These are phyloP conservation scores for Astrothelium macrocarpum DNA, from an alignment of 495 filamentous ascomycete species.

Conservation along the genomic window DNA sequence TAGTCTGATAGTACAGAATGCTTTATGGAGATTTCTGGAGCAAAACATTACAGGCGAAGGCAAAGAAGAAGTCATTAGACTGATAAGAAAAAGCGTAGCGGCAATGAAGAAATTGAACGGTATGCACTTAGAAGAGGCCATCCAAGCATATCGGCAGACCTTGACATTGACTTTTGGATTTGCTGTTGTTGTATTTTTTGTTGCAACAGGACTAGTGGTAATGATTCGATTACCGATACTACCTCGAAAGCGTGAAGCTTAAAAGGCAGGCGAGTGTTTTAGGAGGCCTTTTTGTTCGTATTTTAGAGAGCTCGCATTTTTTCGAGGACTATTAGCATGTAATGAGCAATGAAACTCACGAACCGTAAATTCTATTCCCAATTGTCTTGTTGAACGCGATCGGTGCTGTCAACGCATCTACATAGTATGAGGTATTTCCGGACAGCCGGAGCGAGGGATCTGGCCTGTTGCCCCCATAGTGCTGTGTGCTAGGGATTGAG, in stretches of 20 bases:
- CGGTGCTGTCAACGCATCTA: no score
- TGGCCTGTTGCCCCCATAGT: no score
- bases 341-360: no score
- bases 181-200: constrained; percentile 20
- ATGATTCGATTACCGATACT: constrained; percentile 19
- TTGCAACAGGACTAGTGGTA: constrained; percentile 16
- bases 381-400: no score
- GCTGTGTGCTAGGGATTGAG: no score
- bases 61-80: constrained; percentile 42
- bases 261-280: neutral
- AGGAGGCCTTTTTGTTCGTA: neutral
- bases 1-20: constrained; percentile 68
- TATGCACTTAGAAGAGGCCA: constrained; percentile 41
- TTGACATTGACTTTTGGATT: constrained; percentile 23
- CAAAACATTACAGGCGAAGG: constrained; percentile 45
- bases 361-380: no score
- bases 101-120: constrained; percentile 41
- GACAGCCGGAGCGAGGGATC: no score
- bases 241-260: neutral
- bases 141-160: constrained; percentile 22
- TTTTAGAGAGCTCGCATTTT: no score
- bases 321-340: no score
- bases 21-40: constrained; percentile 49
- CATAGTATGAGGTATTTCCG: no score
- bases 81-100: constrained; percentile 46